A percentile compares a stretch with the other conserved stretches of the same genome.
phyloP scores from a whole-genome alignment of 192 early-diverging fungal genomes.

The Thamnidium elegans region DNA sequence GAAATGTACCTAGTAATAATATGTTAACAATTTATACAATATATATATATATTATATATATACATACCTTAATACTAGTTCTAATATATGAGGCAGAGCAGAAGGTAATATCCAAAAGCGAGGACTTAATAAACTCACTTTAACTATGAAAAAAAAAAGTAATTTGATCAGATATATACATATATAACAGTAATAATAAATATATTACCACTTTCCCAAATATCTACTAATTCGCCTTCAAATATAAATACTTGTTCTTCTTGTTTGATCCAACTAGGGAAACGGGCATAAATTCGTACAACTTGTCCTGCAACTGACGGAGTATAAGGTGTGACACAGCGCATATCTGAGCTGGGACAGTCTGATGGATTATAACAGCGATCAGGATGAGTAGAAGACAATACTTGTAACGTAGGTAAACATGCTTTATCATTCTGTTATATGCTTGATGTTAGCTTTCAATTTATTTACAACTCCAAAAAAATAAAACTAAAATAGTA shows the following conservation, averaged over 20 bases:
- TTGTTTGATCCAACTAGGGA: conserved; percentile 34
- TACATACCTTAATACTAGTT: conserved; percentile 52
- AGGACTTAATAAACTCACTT: conserved; percentile 58
- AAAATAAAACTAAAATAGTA: not conserved
- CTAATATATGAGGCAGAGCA: conserved; percentile 54
- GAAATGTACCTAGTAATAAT: conserved; percentile 51
- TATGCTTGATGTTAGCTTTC: not conserved
- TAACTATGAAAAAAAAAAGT: conserved; percentile 34
- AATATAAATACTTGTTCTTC: conserved; percentile 53
- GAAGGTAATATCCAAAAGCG: conserved; percentile 55
- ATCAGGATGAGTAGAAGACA: conserved; percentile 25
- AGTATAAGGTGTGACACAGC: conserved; percentile 58
- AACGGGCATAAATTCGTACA: conserved; percentile 52
- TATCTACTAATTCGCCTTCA: conserved; percentile 64
- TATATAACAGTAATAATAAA: not conserved
- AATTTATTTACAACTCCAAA: too few relatives aligned
- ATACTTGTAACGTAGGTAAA: conserved; percentile 40
- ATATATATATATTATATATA: not conserved
- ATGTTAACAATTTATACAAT: not conserved
- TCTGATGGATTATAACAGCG: conserved; percentile 41
- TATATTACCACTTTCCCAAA: conserved; percentile 63
- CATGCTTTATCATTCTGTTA: conserved; percentile 17
- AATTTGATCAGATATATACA: not conserved
- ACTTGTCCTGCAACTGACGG: conserved; percentile 44
- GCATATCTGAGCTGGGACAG: conserved; percentile 21